A percentile compares a stretch with the other conserved stretches of the same genome.
These are phyloP conservation scores for Chrysanthemum seticuspe DNA, from an alignment of 129 eudicot genomes.

Conservation along the genomic window DNA sequence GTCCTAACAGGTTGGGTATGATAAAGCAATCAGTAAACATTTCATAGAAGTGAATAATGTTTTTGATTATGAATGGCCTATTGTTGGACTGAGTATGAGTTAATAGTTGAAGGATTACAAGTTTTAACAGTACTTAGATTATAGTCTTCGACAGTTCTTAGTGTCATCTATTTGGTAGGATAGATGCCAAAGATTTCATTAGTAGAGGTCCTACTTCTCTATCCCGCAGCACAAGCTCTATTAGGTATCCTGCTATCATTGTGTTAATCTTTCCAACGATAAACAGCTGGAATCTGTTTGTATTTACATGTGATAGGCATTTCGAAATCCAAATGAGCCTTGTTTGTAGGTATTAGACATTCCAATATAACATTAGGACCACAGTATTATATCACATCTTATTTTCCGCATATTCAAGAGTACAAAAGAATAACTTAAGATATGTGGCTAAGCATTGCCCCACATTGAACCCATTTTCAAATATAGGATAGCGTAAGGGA, in stretches of 20 bases:
- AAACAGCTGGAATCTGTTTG: constrained; percentile 26
- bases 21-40: background rate
- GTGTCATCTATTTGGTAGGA: background rate
- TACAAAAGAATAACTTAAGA: constrained; percentile 25
- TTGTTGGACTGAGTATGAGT: no score
- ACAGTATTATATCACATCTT: constrained; percentile 21
- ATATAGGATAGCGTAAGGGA: background rate
- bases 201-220: constrained; percentile 3
- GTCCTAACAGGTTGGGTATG: no score
- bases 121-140: background rate
- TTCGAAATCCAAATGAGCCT: constrained; percentile 11
- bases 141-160: constrained; percentile 5
- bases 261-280: constrained; percentile 9
- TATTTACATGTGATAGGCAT: constrained; percentile 11
- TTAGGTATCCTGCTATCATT: background rate
- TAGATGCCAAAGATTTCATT: constrained; percentile 1
- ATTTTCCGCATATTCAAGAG: constrained; percentile 29
- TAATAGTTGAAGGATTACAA: constrained; percentile 4
- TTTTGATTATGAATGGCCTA: background rate
- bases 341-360: constrained; percentile 8
- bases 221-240: constrained; percentile 8
- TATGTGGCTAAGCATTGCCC: constrained; percentile 31
- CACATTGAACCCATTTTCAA: background rate
- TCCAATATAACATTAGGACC: constrained; percentile 16
- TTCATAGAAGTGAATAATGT: background rate